Evolutionary conservation across 1,284 basidiomycete species (phyloP).

Genomic region (Ustilago sp.): DNA sequence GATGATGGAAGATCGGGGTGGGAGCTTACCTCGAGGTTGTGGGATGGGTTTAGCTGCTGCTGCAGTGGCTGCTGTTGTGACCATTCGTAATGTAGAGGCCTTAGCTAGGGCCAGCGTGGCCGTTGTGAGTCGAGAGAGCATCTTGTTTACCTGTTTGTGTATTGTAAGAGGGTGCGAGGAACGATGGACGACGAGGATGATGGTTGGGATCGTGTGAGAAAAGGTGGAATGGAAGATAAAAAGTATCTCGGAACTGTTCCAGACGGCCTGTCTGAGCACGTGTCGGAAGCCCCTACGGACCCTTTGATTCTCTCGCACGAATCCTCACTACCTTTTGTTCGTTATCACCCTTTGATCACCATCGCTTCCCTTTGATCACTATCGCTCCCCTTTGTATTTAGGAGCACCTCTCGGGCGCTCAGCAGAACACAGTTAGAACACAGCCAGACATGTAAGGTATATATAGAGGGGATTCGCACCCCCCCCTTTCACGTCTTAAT

Average conservation of each 20-base stretch:
- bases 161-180: background rate
- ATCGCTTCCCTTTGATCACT: no score
- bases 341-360: background rate
- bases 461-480: no score
- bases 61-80: slow-evolving; percentile 24
- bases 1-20: background rate
- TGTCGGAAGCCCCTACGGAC: no score
- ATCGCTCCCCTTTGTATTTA: no score
- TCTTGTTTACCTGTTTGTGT: background rate
- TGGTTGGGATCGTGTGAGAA: slow-evolving; percentile 11
- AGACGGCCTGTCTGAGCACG: no score
- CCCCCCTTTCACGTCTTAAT: no score
- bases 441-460: no score
- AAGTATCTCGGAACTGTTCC: slow-evolving; percentile 29
- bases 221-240: slow-evolving; percentile 22
- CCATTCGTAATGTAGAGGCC: slow-evolving; percentile 18
- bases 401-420: no score
- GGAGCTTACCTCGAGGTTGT: slow-evolving; percentile 9
- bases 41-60: slow-evolving; percentile 24
- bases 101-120: slow-evolving; percentile 11
- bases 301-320: no score
- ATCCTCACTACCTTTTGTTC: no score
- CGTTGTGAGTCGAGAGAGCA: slow-evolving; percentile 21
- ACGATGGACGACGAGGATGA: background rate
- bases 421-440: no score